Base-by-base conservation (phyloP, 1,284 basidiomycete genomes). In the Ceraceosorus guamensis region DNA sequence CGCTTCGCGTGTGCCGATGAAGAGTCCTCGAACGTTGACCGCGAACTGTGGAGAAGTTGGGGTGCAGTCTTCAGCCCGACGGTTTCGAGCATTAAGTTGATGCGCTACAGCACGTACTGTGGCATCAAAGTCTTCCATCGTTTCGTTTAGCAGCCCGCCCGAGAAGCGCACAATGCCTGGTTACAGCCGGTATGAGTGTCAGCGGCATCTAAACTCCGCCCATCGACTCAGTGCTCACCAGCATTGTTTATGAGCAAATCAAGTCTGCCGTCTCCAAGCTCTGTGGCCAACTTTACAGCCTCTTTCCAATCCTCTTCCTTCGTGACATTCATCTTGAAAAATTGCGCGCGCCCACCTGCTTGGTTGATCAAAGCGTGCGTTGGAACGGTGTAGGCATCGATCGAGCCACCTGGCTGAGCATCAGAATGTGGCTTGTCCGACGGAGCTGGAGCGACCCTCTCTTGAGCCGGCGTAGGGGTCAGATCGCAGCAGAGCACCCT, bases 251-350 rank as follows among this genome's bases (percentile, higher is more conserved):
- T 24, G 24, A 16, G 56, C 49, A 58, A 52, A 43, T 66, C 63
- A 1, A 66, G 56, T 11, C 63, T 48, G 8, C 51, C 55, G 11
- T 34, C 49, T 13, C 53, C 56, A 34, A 63, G 55, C 2, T 57
- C 47, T 46, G 63, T 55, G 24, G 53, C 52, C 41, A 54, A 50
- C 45, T 46, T 56, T 37, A 66, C 60, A 18, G 63, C 61, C 5
- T 56, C 31, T 6, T 61, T 18, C 24, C 62, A 66, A 6, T 66
- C 61, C 16, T 58, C 48, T 37, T 66, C 58, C 24, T 55, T 55
- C n/a, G 59, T 57, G 37, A 66, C 63, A 47, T 66, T 55, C 53
- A 61, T 57, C 24, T 52, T 34, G n/a, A 62, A 57, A n/a, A 63
- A 65, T 45, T 63, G 57, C 33, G 63, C 61, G 8, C 49, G 32